Evolutionary conservation across 768 basidiomycete species (phyloP), one percentile per base, ranked within the genome.

Genomic region (Termitomyces sp.): DNA sequence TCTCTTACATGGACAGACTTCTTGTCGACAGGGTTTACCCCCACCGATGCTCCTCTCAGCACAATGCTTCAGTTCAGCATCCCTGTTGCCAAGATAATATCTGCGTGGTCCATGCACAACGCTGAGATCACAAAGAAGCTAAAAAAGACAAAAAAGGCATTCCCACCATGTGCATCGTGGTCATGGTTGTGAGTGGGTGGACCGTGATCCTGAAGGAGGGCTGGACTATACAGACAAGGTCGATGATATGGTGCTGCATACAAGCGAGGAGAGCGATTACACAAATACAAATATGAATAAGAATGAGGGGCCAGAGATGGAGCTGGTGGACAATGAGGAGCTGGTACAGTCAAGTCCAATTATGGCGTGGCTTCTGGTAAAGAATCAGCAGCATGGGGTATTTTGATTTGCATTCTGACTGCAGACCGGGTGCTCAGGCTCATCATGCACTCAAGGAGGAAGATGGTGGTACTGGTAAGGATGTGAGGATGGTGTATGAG

Each of bases 1-100:
- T 95, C 95, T 0, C 79, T 98, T 59, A 84, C 85, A 19, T 98
- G 95, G 95, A 86, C 84, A 50, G 94, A 95, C 69, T 97, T 98
- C 67, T 91, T 92, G 14, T 68, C 79, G 0, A 73, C 87, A 12
- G 95, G 95, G 2, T 98, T 98, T 75, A 75, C 87, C 10, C 87
- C 92, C 23, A 80, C 77, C 10, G 91, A 95, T 58, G 83, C 77
- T 1, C 87, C 89, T 0, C 79, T 97, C 11, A 84, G 81, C 44
- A 82, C 89, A 0, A 92, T 92, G 2, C 82, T 99, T 12, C 86
- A 92, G 65, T 96, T 99, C 75, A 86, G 68, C 66, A 68, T 76
- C 1, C 79, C 79, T 16, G 61, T 79, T 12, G 55, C 73, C 19
- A 66, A 71, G 61, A 72, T 74, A 8, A 87, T 94, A 53, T 79